Evolutionary conservation across 345 rosid species (phyloP), one percentile per base, ranked within the genome.

Genomic region (Firmiana major): DNA sequence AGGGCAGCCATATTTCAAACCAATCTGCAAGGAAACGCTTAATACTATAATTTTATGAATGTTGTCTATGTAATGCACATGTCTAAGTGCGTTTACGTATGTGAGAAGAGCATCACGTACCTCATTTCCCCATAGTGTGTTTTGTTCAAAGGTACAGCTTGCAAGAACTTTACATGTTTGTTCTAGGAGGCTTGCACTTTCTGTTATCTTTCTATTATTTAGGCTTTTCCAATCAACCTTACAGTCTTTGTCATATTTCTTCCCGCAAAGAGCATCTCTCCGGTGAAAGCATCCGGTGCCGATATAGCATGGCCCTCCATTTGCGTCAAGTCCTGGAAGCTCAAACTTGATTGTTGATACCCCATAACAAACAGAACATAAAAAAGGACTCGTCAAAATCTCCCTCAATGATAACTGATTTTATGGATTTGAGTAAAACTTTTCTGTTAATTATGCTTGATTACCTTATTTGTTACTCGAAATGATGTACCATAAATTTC

Each of bases 1-100:
- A 10, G 82, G 75, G 63, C 78, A 81, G 4, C 87, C 88, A 49
- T 86, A 67, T 45, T 0, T 22, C 36, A 67, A 67, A 3, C 73
- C 73, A 21, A 68, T 68, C 73, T 46, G 73, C 67, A 31, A 28
- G 0, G n/a, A 31, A 15, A 31, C 13, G 9, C 6, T 31, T 31
- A 31, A n/a, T n/a, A n/a, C n/a, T n/a, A n/a, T n/a, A n/a, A n/a
- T n/a, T n/a, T n/a, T n/a, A n/a, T n/a, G n/a, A n/a, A n/a, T n/a
- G n/a, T n/a, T n/a, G n/a, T n/a, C n/a, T n/a, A n/a, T n/a, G n/a
- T n/a, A n/a, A n/a, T n/a, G n/a, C n/a, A n/a, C n/a, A n/a, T n/a
- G n/a, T n/a, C n/a, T n/a, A n/a, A n/a, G n/a, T n/a, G n/a, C n/a
- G n/a, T n/a, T n/a, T n/a, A n/a, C n/a, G n/a, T n/a, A n/a, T n/a